These are phyloP conservation scores for Malus domestica DNA, from an alignment of 306 rosid genomes.

Conservation along the genomic window DNA sequence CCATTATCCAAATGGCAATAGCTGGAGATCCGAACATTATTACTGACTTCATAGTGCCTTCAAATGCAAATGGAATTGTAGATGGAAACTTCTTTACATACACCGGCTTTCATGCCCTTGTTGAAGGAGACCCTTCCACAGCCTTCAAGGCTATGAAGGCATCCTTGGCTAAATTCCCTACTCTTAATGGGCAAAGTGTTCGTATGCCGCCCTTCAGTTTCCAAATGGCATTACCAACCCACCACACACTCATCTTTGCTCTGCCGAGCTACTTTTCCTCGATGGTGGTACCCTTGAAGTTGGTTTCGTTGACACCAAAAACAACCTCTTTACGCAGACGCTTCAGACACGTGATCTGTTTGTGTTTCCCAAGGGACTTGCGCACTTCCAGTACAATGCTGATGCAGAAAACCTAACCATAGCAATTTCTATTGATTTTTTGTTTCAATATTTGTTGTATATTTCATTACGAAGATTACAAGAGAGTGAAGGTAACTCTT, in stretches of 20 bases:
- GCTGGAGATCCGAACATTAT: slow-evolving; percentile 33
- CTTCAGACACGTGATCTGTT: slow-evolving; percentile 39
- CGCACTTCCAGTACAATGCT: slow-evolving; percentile 43
- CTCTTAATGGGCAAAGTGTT: slow-evolving; percentile 54
- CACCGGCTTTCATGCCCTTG: not conserved
- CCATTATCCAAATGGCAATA: slow-evolving; percentile 13
- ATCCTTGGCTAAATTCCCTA: slow-evolving; percentile 32
- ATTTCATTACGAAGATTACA: no score
- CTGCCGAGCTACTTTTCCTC: slow-evolving; percentile 40
- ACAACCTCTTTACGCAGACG: slow-evolving; percentile 36
- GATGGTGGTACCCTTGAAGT: slow-evolving; percentile 34
- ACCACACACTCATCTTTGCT: slow-evolving; percentile 51
- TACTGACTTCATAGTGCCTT: slow-evolving; percentile 26
- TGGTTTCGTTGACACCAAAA: slow-evolving; percentile 44
- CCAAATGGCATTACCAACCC: slow-evolving; percentile 32
- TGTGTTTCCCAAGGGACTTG: slow-evolving; percentile 45
- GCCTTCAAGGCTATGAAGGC: slow-evolving; percentile 33
- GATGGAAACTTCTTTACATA: slow-evolving; percentile 14
- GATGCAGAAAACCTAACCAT: not conserved
- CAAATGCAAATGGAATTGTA: not conserved
- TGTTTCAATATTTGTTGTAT: no score
- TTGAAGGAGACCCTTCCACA: not conserved
- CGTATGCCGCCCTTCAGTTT: slow-evolving; percentile 41
- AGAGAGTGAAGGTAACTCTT: no score
- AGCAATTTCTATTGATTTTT: slow-evolving; percentile 20